These are phyloP conservation scores for Rosa chinensis DNA, from an alignment of 306 rosid genomes.

Conservation along the genomic window DNA sequence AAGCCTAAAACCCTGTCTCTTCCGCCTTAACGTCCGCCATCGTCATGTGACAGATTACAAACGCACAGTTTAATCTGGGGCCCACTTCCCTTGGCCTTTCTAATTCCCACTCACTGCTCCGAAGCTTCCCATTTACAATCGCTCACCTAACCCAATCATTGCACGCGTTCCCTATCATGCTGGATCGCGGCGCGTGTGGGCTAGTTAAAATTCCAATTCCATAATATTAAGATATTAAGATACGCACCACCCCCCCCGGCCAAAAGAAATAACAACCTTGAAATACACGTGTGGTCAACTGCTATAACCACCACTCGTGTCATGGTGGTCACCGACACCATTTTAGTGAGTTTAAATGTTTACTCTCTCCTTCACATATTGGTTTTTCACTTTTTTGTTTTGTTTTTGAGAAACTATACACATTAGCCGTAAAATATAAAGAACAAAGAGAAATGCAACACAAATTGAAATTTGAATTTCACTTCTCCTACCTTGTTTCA, in stretches of 20 bases:
- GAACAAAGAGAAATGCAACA: too few species aligned
- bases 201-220: background rate
- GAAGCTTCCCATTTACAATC: background rate
- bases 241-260: background rate
- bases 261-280: background rate
- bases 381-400: too few species aligned
- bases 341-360: background rate
- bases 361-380: too few species aligned
- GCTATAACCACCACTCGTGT: background rate
- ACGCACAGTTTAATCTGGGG: background rate
- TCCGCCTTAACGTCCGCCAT: background rate
- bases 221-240: background rate
- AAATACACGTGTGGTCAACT: background rate
- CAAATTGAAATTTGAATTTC: too few species aligned
- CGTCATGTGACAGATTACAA: background rate
- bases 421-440: too few species aligned
- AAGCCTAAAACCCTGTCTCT: background rate
- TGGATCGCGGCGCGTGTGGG: conserved; percentile 3
- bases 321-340: conserved; percentile 31
- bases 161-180: background rate
- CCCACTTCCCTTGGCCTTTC: background rate
- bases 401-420: too few species aligned
- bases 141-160: background rate
- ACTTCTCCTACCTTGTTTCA: too few species aligned
- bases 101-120: background rate